These are phyloP conservation scores for Aphanomyces euteiches DNA, from an alignment of 352 stramenopile genomes.

Conservation along the genomic window DNA sequence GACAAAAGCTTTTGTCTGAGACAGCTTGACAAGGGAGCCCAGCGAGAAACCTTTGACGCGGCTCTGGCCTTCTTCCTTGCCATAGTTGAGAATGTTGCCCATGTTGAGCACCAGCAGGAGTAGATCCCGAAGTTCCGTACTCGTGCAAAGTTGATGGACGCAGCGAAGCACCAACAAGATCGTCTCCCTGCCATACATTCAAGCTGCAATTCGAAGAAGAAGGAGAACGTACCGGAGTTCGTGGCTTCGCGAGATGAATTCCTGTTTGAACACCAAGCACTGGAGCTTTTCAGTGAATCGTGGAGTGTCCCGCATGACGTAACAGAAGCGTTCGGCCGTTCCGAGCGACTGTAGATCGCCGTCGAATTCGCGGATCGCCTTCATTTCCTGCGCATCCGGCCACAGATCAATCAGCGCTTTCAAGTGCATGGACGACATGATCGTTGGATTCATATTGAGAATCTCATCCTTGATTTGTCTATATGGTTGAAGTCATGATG, in stretches of 20 bases:
- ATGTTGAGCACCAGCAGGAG: constrained; percentile 52
- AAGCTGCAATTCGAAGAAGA: background rate
- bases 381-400: constrained; percentile 69
- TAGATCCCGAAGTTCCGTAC: constrained; percentile 47
- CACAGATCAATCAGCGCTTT: constrained; percentile 84
- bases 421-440: constrained; percentile 71
- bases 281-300: constrained; percentile 67
- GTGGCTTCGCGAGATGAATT: constrained; percentile 71
- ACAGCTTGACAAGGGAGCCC: constrained; percentile 77
- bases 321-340: constrained; percentile 71
- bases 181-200: constrained; percentile 40
- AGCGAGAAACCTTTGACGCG: constrained; percentile 62
- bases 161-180: constrained; percentile 72
- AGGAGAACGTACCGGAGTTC: constrained; percentile 51
- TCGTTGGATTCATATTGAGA: constrained; percentile 66
- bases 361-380: constrained; percentile 60
- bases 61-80: constrained; percentile 45
- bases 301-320: constrained; percentile 64
- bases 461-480: constrained; percentile 66
- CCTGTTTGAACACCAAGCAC: constrained; percentile 80
- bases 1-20: constrained; percentile 82
- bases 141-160: constrained; percentile 77
- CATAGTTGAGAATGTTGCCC: constrained; percentile 74
- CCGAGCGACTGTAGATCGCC: constrained; percentile 59
- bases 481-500: background rate